Percentiles rank a stretch among this genome's conserved stretches.
These are phyloP conservation scores for Iris macrosiphon DNA, from an alignment of 106 monocot species.

Conservation along the genomic window DNA sequence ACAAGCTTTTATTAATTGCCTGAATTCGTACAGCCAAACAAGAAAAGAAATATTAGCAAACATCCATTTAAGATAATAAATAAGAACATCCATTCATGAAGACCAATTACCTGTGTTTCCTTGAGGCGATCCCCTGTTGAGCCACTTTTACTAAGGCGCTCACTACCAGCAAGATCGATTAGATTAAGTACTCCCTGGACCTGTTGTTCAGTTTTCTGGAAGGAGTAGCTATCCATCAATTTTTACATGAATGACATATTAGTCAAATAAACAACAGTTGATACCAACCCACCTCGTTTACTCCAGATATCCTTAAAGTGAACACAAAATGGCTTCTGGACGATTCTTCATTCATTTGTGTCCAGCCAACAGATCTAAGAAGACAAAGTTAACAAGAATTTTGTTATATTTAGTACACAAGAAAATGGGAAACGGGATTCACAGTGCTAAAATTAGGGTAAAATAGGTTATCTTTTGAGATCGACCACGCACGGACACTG, in stretches of 20 bases:
- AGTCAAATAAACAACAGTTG: too few relatives aligned
- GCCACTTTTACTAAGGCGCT: conserved; percentile 80
- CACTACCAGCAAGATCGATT: conserved; percentile 97
- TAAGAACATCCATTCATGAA: neutral
- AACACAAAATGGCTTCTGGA: conserved; percentile 97
- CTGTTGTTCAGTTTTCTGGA: conserved; percentile 80
- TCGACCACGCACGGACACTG: too few relatives aligned
- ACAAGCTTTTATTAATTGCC: conserved; percentile 90
- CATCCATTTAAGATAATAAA: neutral
- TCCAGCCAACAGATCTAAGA: conserved; percentile 78
- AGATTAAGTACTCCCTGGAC: conserved; percentile 91
- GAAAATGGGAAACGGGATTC: neutral
- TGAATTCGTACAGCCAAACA: conserved; percentile 10
- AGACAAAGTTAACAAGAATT: neutral
- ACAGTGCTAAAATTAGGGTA: too few relatives aligned
- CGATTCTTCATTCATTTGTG: conserved; percentile 93
- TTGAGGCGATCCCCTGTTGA: conserved; percentile 92
- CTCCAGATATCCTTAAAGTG: conserved; percentile 69
- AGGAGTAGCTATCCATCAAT: neutral
- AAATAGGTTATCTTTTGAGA: too few relatives aligned
- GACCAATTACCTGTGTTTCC: conserved; percentile 69
- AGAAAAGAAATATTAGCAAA: neutral
- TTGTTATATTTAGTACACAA: too few relatives aligned
- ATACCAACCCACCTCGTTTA: conserved; percentile 54
- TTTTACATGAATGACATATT: neutral